These are phyloP conservation scores for Heliosperma pusillum DNA, from an alignment of 148 eudicot species.

Conservation along the genomic window DNA sequence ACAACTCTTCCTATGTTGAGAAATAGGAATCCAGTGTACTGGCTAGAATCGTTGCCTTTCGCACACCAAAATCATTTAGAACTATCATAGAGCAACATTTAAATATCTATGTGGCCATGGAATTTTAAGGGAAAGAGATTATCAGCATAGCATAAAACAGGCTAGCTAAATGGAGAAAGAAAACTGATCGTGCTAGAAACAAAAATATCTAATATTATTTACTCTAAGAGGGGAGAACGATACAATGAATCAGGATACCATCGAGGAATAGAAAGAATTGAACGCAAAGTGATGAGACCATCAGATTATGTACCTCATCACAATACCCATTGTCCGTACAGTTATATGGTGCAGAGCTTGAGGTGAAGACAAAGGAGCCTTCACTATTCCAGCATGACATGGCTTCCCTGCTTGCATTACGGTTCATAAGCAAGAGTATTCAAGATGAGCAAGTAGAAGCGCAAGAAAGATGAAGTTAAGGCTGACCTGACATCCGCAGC, in stretches of 20 bases:
- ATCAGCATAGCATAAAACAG: background rate
- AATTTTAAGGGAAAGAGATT: background rate
- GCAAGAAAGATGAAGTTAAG: no score
- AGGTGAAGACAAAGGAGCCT: conserved; percentile 78
- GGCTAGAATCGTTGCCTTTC: background rate
- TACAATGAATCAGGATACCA: background rate
- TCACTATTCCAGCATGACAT: conserved; percentile 65
- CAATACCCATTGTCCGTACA: conserved; percentile 73
- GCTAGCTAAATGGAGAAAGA: background rate
- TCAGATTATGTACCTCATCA: conserved; percentile 57
- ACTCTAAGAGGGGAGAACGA: background rate
- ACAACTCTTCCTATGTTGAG: background rate
- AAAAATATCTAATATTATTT: background rate
- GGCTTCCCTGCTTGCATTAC: conserved; percentile 49
- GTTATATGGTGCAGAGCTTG: conserved; percentile 82
- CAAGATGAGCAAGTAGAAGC: no score
- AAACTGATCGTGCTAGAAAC: background rate
- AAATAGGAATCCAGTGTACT: background rate
- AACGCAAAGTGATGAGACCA: background rate
- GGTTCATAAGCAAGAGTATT: no score
- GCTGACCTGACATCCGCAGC: conserved; percentile 66
- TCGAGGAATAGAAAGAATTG: background rate
- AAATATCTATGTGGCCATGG: background rate
- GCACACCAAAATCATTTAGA: background rate
- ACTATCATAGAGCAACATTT: background rate